Base-by-base conservation (phyloP, 106 monocot genomes). In the Ottelia alismoides region DNA sequence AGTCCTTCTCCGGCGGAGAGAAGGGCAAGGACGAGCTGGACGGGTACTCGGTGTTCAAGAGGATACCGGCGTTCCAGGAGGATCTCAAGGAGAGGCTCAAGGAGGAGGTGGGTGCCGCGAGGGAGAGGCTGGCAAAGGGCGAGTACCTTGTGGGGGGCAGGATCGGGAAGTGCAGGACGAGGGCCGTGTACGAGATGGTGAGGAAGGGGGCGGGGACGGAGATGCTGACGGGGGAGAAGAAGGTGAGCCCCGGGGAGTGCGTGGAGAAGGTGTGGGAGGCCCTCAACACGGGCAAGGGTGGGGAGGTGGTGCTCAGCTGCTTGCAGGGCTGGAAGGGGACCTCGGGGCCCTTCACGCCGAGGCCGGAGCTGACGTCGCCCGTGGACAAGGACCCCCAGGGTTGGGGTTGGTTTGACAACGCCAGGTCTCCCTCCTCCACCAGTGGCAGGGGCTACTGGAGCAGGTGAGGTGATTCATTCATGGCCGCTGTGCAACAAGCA, bases 361-460 rank as follows among this genome's bases (percentile, higher is more conserved):
- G 66, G 28, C 71, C 66, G 27, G 66, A 71, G 24, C 55, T 31
- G 44, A 28, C 55, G n/a, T 77, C 76, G 44, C 76, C 76, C 31
- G 71, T 56, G 25, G 26, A 62, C 57, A 28, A 50, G 55, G 63
- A 74, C 11, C 76, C 75, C 0, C 70, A 70, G 53, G 35, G 28
- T 28, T 76, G 75, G 70, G 28, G 59, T 20, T 76, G 75, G 76
- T 76, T 76, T 19, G 76, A 76, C 22, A 43, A 48, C 29, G 45
- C 35, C 28, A 60, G 72, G 25, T 73, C 72, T 1, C 72, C 72
- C 20, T 54, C 72, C 2, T 52, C 72, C 5, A 73, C 72, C 11
- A 66, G 66, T 46, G 72, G 72, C 16, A 73, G 72, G 47, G 72
- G 72, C 1, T 73, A 60, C 27, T 73, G 72, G 72, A 73, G 28